Conservation (phyloP, 495 filamentous ascomycete genomes). For the Aspergillus sclerotioniger region DNA sequence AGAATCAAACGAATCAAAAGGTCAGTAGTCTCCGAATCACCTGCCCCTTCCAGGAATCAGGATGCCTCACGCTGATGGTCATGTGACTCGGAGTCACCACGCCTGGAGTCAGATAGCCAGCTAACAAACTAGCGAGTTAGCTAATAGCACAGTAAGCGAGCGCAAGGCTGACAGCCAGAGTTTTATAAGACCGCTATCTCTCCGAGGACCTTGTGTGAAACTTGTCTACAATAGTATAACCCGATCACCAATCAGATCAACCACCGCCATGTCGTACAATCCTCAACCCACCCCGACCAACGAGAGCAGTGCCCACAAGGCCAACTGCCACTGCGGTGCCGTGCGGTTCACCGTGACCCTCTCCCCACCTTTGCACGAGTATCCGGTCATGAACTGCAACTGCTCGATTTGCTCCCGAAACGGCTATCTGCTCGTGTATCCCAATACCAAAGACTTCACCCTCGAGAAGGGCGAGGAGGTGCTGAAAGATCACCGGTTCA, state of each 20-base stretch:
- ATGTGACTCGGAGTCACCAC: too few species aligned
- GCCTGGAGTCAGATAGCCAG: too few species aligned
- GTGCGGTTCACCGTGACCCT: background rate
- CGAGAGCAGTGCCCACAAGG: background rate
- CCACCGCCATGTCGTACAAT: background rate
- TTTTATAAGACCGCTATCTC: too few species aligned
- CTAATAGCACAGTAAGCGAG: too few species aligned
- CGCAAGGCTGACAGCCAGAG: too few species aligned
- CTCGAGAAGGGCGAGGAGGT: background rate
- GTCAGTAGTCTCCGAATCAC: too few species aligned
- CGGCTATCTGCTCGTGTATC: background rate
- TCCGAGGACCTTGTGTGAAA: too few species aligned
- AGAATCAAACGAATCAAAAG: too few species aligned
- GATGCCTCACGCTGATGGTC: too few species aligned
- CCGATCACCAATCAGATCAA: background rate
- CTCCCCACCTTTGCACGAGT: background rate
- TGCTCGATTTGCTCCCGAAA: slow-evolving; percentile 1
- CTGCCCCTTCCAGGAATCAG: too few species aligned
- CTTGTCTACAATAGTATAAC: too few species aligned
- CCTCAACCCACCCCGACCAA: background rate
- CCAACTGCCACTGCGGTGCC: slow-evolving; percentile 1
- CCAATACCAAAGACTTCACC: background rate
- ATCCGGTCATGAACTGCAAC: background rate
- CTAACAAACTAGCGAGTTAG: too few species aligned
- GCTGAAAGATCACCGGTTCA: background rate